These are phyloP conservation scores for Stephanodiscus minutulus DNA, from an alignment of 108 stramenopile genomes.

Conservation along the genomic window DNA sequence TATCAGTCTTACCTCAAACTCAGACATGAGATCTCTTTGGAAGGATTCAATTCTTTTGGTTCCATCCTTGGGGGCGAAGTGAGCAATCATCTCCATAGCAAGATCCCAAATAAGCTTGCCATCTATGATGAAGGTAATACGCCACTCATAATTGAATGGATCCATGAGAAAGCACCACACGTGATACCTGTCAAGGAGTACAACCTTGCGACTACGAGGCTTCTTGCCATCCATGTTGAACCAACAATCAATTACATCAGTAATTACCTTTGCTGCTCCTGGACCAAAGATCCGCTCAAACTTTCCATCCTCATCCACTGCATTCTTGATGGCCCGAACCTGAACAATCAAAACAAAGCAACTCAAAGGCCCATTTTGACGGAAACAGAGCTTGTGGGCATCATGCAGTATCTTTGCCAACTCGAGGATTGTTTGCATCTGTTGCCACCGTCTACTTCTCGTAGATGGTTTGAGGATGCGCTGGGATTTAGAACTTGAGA, in stretches of 20 bases:
- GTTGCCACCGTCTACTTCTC: neutral
- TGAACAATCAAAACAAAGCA: neutral
- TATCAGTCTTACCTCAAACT: constrained; percentile 1
- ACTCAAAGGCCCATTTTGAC: neutral
- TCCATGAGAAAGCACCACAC: neutral
- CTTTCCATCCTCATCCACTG: neutral
- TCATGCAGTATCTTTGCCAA: neutral
- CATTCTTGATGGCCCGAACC: neutral
- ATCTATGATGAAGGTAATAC: neutral
- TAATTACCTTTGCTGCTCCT: neutral
- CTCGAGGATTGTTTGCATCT: neutral
- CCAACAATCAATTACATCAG: neutral
- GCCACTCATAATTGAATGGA: neutral
- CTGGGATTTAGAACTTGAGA: no score
- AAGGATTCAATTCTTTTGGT: neutral
- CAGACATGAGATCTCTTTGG: neutral
- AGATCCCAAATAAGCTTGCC: neutral
- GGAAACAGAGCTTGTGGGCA: neutral
- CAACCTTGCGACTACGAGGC: neutral
- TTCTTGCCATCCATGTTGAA: neutral
- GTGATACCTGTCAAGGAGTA: neutral
- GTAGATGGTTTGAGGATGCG: no score
- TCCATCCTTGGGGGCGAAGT: neutral
- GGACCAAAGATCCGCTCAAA: neutral
- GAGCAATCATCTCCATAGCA: neutral